phyloP scores from a whole-genome alignment of 306 rosid species.

The Inga leiocalycina region DNA sequence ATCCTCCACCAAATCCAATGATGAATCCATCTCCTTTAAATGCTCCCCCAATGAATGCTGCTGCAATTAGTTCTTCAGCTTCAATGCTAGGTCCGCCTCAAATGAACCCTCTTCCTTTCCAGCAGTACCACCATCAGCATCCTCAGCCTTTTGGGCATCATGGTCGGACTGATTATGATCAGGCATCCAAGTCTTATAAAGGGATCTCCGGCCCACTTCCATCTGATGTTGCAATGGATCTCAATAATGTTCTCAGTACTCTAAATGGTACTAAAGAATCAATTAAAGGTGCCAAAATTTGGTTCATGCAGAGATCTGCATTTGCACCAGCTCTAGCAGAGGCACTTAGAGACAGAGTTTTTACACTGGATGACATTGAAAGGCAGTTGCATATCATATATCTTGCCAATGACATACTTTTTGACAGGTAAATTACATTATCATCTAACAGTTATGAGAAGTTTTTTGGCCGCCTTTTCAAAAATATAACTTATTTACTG shows the following conservation, averaged over 20 bases:
- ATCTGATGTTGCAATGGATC: constrained; percentile 82
- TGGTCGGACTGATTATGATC: constrained; percentile 82
- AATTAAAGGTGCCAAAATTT: constrained; percentile 86
- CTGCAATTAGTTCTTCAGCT: constrained; percentile 55
- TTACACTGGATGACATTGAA: constrained; percentile 75
- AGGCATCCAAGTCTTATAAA: constrained; percentile 68
- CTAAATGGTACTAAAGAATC: constrained; percentile 94
- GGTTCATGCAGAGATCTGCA: constrained; percentile 98
- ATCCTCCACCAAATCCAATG: constrained; percentile 83
- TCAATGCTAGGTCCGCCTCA: constrained; percentile 61
- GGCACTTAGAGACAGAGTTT: constrained; percentile 86
- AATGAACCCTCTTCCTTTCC: constrained; percentile 66
- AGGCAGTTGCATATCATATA: constrained; percentile 91
- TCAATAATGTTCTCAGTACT: constrained; percentile 61
- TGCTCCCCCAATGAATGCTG: constrained; percentile 63
- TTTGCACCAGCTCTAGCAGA: constrained; percentile 94
- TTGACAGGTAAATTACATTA: constrained; percentile 63
- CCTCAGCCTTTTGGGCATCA: constrained; percentile 71
- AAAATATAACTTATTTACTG: neutral
- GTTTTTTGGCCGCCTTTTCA: neutral
- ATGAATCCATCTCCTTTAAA: constrained; percentile 60
- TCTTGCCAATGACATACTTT: constrained; percentile 93
- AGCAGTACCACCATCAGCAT: constrained; percentile 72
- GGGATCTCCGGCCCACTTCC: constrained; percentile 94
- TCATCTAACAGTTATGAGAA: neutral